These are phyloP conservation scores for Byssochlamys sp. DNA, from an alignment of 2,329 filamentous ascomycete genomes.

Conservation along the genomic window DNA sequence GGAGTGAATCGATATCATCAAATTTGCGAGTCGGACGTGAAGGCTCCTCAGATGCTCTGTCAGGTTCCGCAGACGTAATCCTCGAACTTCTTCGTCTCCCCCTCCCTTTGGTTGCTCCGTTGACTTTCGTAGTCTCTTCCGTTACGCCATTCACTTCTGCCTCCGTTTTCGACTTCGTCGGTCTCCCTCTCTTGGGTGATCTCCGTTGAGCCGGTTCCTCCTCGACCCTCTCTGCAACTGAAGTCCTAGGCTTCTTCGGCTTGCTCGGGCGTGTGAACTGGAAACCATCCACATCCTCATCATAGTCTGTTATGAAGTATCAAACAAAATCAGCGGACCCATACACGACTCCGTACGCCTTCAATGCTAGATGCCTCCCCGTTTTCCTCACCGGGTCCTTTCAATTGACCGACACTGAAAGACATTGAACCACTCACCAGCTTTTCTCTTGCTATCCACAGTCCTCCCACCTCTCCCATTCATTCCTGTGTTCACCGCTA, in stretches of 20 bases:
- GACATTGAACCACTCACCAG: conserved; percentile 27
- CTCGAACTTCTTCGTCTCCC: conserved; percentile 19
- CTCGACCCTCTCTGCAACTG: conserved; percentile 33
- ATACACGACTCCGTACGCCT: neutral
- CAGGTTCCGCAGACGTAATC: conserved; percentile 4
- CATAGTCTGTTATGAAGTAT: conserved; percentile 40
- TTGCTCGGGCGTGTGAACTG: conserved; percentile 62
- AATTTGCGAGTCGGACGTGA: conserved; percentile 15
- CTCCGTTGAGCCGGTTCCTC: conserved; percentile 25
- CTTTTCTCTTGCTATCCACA: conserved; percentile 33
- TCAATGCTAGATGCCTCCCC: neutral
- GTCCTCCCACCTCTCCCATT: conserved; percentile 11
- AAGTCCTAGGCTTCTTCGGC: conserved; percentile 50
- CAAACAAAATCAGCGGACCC: conserved; percentile 3
- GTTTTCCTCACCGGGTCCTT: neutral
- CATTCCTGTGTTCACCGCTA: conserved; percentile 12
- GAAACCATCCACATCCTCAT: conserved; percentile 71
- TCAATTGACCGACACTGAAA: neutral
- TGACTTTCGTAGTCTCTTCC: conserved; percentile 11
- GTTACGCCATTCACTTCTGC: conserved; percentile 9
- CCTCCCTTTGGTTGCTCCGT: conserved; percentile 11
- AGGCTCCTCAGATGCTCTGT: conserved; percentile 3
- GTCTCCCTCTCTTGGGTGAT: conserved; percentile 28
- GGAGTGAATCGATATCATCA: neutral
- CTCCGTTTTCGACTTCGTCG: conserved; percentile 38